Evolutionary conservation across 2,329 filamentous ascomycete species (phyloP), one percentile per base, ranked within the genome.

Genomic region (Colletotrichum spaethianum): DNA sequence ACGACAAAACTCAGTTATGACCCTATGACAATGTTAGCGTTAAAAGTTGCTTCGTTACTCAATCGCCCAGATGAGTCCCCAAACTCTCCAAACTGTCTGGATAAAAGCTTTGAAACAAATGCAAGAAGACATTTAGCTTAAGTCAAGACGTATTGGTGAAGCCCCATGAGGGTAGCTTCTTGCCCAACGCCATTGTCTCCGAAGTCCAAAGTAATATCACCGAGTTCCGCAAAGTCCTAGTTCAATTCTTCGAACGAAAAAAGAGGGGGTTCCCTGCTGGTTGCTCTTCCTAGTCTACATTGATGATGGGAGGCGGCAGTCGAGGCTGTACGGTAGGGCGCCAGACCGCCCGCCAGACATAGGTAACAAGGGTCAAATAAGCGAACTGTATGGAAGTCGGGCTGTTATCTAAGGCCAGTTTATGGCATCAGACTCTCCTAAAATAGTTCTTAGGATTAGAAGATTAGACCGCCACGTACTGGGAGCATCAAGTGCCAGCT

Each of bases 151-250:
- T 38, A 38, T 18, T 57, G 63, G 0, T 65, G 1, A 2, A 65
- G 63, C 18, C 56, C 63, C 1, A 44, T 57, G 38, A 65, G 38
- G 1, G 63, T 65, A 2, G 52, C 63, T 14, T 40, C 42, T 20
- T 50, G 20, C 4, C 57, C 63, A 1, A 28, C 3, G n/a, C 18
- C 52, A 8, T 31, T 38, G 20, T 65, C 52, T 26, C 42, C 52
- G 0, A 65, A 4, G 5, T 65, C 50, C 20, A 57, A 1, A 1
- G 55, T 28, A 26, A 65, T 12, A 14, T 65, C 52, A 4, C 36
- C 23, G 8, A 65, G 31, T 4, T 65, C 52, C 0, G 40, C 23
- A 38, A 65, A 57, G 18, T 57, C 23, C 40, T 52, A 65, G 12
- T 26, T 57, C 0, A 65, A n/a, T 38, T 57, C 23, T 20, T 57